Percentiles rank a stretch among this genome's conserved stretches.
Evolutionary conservation across 1,139 yeast species (phyloP).

Genomic region (Hanseniaspora sp.): DNA sequence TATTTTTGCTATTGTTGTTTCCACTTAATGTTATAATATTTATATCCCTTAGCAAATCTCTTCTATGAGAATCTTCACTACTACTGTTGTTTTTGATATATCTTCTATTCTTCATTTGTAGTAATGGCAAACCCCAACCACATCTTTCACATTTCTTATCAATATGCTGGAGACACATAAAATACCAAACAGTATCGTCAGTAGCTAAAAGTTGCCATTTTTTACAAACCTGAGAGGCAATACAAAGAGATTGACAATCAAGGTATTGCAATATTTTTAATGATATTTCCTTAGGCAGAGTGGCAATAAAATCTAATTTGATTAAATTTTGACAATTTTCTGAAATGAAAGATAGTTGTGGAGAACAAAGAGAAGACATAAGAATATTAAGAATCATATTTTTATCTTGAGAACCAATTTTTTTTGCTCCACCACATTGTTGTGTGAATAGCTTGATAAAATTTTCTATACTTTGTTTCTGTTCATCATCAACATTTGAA

Average conservation of each 20-base stretch:
- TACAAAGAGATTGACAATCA: conserved; percentile 83
- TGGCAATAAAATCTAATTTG: conserved; percentile 75
- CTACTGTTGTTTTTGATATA: conserved; percentile 15
- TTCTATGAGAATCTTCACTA: neutral
- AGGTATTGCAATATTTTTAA: conserved; percentile 75
- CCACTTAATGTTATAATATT: neutral
- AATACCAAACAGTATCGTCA: conserved; percentile 95
- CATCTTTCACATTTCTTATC: conserved; percentile 95
- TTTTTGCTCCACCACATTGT: conserved; percentile 18
- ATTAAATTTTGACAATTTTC: conserved; percentile 69
- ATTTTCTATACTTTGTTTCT: conserved; percentile 5
- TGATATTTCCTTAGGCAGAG: conserved; percentile 76
- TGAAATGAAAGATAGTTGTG: conserved; percentile 74
- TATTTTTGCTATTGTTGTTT: neutral
- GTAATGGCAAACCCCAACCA: conserved; percentile 95
- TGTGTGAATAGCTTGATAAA: conserved; percentile 51
- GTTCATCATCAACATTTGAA: conserved; percentile 25
- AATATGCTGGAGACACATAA: conserved; percentile 96
- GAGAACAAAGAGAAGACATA: conserved; percentile 84
- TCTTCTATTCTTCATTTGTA: conserved; percentile 69
- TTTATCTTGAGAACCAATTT: conserved; percentile 44
- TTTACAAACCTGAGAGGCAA: conserved; percentile 82
- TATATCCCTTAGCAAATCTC: conserved; percentile 9
- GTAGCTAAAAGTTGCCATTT: conserved; percentile 85
- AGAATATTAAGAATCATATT: conserved; percentile 71